Base-by-base conservation (phyloP, 1,284 basidiomycete species). In the Wallemia hederae region DNA sequence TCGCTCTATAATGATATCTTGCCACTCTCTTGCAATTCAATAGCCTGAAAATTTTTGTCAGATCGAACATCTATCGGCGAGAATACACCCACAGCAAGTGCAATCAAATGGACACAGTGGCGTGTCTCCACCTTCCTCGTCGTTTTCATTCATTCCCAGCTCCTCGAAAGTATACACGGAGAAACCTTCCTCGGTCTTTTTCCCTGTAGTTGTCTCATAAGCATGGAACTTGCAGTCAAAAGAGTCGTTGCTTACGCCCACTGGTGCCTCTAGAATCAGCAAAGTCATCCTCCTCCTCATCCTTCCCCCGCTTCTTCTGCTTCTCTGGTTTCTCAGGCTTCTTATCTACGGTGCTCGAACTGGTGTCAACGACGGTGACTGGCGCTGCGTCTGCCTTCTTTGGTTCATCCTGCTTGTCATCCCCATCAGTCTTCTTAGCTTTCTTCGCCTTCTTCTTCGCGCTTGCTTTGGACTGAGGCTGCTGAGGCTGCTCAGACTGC, bases 91-190 rank as follows among this genome's bases (percentile, higher is more conserved):
- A 58, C 56, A 58, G 56, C 56, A 58, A 26, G 14, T 24, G 24
- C 56, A 58, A 28, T 58, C 56, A 22, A 58, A 58, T 28, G 56
- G 56, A 58, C 56, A 58, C 24, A 58, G 25, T 14, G 56, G 15
- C 24, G 56, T 58, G 24, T 58, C 56, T 3, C 56, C 56, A 19
- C 56, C 56, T 19, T 26, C 24, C 11, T 49, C 39, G 22, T 49
- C n/a, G n/a, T n/a, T n/a, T n/a, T 34, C 56, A 28, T 26, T 15
- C 25, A 58, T 58, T 5, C n/a, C n/a, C 11, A 58, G 56, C 56
- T 58, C 56, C 3, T 58, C 56, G 24, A 27, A 58, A 7, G 24
- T 27, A 22, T 58, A 58, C 17, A 58, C 56, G 14, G 24, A 27
- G 24, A 11, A 58, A 14, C 56, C 56, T 3, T 58, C 56, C 11